Evolutionary conservation across 768 basidiomycete genomes (phyloP), one percentile per base, ranked within the genome.

Genomic region (Mycena rosella): DNA sequence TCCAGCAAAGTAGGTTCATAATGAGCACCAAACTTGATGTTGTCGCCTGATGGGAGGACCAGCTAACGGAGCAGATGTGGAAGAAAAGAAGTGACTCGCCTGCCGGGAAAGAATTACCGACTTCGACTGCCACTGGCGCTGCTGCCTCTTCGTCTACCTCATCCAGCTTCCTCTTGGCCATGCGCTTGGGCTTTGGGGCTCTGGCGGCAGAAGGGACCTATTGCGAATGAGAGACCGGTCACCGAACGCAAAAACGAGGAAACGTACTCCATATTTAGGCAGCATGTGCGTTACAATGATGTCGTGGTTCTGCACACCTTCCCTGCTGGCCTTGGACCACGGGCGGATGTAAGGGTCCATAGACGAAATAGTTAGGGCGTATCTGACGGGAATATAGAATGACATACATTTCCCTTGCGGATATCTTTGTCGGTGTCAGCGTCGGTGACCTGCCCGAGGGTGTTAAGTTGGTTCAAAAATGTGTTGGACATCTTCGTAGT

Each of bases 231-330:
- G 5, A 38, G 57, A 32, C 3, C n/a, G 13, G 40, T 42, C 7
- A 42, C 15, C 15, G 32, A 42, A 20, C 40, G 17, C 9, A 42
- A 15, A 15, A 42, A 20, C 5, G 14, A 8, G 14, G 17, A 13
- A 1, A 26, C 59, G n/a, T 36, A 60, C 59, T 1, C 32, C 59
- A 18, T 60, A 60, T 22, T 60, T 60, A 10, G 45, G 45, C 3
- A 60, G 15, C 59, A 60, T 60, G 17, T 60, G 59, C 9, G 15
- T 2, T 14, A 51, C 27, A 17, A 60, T 60, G 20, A 40, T 32
- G 36, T 60, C 59, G 20, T 59, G 42, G 17, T 45, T 15, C 9
- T 29, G 1, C 20, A 27, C 27, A 17, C 22, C 29, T 5, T 44
- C 44, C 1, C 11, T 5, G 22, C 13, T 20, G 3, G 57, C 29